Base-by-base conservation (phyloP, 1,139 yeast genomes). In the Pichia inconspicua region DNA sequence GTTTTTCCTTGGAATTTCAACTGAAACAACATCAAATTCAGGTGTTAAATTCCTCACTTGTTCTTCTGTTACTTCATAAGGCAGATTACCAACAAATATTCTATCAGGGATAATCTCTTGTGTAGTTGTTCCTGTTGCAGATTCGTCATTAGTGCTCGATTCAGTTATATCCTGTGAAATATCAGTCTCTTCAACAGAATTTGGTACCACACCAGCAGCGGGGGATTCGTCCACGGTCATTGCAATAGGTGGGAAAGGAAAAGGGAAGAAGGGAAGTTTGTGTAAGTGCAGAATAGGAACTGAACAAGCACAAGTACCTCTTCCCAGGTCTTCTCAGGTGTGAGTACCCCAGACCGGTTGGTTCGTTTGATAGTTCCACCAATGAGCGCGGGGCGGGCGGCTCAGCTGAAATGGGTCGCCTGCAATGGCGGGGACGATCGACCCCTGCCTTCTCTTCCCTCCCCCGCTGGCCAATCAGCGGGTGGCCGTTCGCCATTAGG, bases 61-160 rank as follows among this genome's bases (percentile, higher is more conserved):
- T 10, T 57, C 59, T 56, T 73, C 77, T 22, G 72, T 70, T 44
- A 75, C 74, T 47, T 67, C 66, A 61, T 69, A 76, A 50, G 74
- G 75, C 48, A 77, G 68, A 57, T 76, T 76, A 43, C 79, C 78
- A 47, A 77, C 71, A 58, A 72, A 73, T 15, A 64, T 58, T 46
- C 61, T 55, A 38, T 60, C 63, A 11, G 63, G 64, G 39, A 61
- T 55, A 48, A 55, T 53, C 25, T 51, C 53, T 14, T 30, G 34
- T 5, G 15, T 30, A 9, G 27, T 6, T 37, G 40, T 10, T 14
- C 44, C 25, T 35, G 35, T 25, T 3, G 6, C 11, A 9, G 30
- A 27, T 9, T 11, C 11, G 30, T 27, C 11, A 11, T 27, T 11
- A 11, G 37, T 8, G 12, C 7, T 15, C 3, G 22, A 6, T 8